These are phyloP conservation scores for Pulchroboletus neoregius DNA, from an alignment of 1,284 basidiomycete genomes.

Conservation along the genomic window DNA sequence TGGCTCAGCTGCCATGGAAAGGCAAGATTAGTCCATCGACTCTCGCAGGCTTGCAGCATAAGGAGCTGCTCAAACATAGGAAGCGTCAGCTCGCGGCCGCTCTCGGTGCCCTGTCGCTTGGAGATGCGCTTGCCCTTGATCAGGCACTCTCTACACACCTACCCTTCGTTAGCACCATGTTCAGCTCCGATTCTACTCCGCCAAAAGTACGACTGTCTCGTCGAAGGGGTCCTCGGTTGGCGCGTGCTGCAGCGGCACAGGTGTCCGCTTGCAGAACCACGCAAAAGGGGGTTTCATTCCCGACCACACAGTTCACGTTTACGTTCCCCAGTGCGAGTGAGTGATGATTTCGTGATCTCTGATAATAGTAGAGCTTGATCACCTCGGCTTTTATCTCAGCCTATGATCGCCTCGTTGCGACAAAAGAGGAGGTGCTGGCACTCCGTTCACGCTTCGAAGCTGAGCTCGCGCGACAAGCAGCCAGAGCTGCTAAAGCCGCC, in stretches of 20 bases:
- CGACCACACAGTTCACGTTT: constrained; percentile 54
- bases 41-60: constrained; percentile 65
- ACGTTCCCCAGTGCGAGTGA: constrained; percentile 62
- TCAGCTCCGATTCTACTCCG: constrained; percentile 31
- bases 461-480: constrained; percentile 64
- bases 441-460: constrained; percentile 65
- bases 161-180: constrained; percentile 39
- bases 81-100: constrained; percentile 66
- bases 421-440: constrained; percentile 60
- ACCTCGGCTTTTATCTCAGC: constrained; percentile 42
- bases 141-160: constrained; percentile 65
- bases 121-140: constrained; percentile 67
- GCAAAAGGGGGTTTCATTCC: constrained; percentile 38
- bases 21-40: constrained; percentile 57
- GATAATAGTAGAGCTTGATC: constrained; percentile 25
- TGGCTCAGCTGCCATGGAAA: constrained; percentile 34
- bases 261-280: constrained; percentile 24
- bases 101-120: constrained; percentile 57
- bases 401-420: constrained; percentile 61
- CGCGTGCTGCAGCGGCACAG: constrained; percentile 37
- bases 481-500: constrained; percentile 48
- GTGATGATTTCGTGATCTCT: constrained; percentile 38
- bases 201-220: constrained; percentile 32
- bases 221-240: constrained; percentile 41
- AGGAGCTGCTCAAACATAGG: constrained; percentile 63